Evolutionary conservation across 805 yeast species (phyloP).

Genomic region (Lachancea mirantina): DNA sequence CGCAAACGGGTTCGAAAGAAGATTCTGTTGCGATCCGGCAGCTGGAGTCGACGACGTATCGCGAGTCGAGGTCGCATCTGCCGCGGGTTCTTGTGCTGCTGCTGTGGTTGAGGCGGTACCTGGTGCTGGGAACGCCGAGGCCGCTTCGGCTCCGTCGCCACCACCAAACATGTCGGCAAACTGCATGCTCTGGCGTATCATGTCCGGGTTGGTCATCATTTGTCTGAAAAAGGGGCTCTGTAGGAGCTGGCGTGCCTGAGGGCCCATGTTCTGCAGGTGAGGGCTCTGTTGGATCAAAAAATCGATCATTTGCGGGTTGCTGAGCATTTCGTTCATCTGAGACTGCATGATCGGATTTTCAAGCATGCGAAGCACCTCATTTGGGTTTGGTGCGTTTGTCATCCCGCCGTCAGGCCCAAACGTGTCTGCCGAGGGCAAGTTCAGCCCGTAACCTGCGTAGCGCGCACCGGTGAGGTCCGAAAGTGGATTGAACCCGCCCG

Average conservation of each 20-base stretch:
- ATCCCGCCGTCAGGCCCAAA: constrained; percentile 95
- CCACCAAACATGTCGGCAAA: constrained; percentile 47
- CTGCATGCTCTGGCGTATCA: constrained; percentile 75
- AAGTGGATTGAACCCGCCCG: constrained; percentile 80
- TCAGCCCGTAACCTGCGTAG: constrained; percentile 83
- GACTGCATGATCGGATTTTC: constrained; percentile 76
- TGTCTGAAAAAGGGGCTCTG: constrained; percentile 79
- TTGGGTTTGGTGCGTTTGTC: constrained; percentile 61
- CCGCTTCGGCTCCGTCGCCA: constrained; percentile 27
- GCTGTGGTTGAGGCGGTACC: constrained; percentile 30
- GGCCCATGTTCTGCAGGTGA: constrained; percentile 78
- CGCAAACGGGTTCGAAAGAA: constrained; percentile 44
- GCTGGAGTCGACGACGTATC: constrained; percentile 28
- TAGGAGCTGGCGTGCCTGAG: constrained; percentile 77
- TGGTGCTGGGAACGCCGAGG: constrained; percentile 44
- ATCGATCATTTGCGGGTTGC: constrained; percentile 85
- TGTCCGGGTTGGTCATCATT: constrained; percentile 75
- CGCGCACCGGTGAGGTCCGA: constrained; percentile 93
- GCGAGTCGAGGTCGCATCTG: constrained; percentile 16
- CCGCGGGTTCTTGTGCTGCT: constrained; percentile 16
- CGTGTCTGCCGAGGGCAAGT: constrained; percentile 78
- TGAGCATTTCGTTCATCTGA: constrained; percentile 70
- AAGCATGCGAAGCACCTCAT: constrained; percentile 68
- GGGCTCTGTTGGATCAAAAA: constrained; percentile 77
- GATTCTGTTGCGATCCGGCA: too few species aligned